These are phyloP conservation scores for Funneliformis caledonium DNA, from an alignment of 371 early-diverging fungal species.

Conservation along the genomic window DNA sequence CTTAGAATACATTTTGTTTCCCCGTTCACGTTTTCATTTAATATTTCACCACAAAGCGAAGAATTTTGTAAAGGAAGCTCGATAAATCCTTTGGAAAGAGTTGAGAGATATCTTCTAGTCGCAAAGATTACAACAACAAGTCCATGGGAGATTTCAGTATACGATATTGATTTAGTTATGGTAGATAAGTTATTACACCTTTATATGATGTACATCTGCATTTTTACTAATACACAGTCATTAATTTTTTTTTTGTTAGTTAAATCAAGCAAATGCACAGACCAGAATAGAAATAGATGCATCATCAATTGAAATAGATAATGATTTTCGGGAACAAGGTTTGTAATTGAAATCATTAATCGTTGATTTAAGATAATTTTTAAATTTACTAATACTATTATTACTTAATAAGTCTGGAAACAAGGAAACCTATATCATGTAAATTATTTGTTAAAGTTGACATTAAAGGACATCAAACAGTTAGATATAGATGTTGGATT, in stretches of 20 bases:
- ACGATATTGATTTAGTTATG: constrained; percentile 28
- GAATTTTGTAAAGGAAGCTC: background rate
- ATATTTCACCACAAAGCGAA: constrained; percentile 16
- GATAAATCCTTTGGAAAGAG: background rate
- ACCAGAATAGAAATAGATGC: background rate
- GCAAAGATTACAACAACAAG: constrained; percentile 18
- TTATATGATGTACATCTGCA: no score
- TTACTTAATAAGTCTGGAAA: constrained; percentile 17
- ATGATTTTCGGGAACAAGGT: constrained; percentile 13
- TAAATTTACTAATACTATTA: background rate
- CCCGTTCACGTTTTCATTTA: constrained; percentile 21
- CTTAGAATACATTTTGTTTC: constrained; percentile 20
- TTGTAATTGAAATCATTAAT: background rate
- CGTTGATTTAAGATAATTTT: background rate
- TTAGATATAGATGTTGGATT: constrained; percentile 18
- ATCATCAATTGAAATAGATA: constrained; percentile 7
- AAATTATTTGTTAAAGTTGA: constrained; percentile 32
- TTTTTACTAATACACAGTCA: background rate
- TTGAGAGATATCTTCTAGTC: constrained; percentile 31
- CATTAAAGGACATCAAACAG: background rate
- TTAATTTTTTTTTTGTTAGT: background rate
- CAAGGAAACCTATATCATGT: constrained; percentile 24
- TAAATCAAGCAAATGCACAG: constrained; percentile 20
- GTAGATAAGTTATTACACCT: background rate
- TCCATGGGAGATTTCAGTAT: constrained; percentile 30